Evolutionary conservation across 129 eudicot genomes (phyloP), one percentile per base, ranked within the genome.

Genomic region (Oenanthe sinensis): DNA sequence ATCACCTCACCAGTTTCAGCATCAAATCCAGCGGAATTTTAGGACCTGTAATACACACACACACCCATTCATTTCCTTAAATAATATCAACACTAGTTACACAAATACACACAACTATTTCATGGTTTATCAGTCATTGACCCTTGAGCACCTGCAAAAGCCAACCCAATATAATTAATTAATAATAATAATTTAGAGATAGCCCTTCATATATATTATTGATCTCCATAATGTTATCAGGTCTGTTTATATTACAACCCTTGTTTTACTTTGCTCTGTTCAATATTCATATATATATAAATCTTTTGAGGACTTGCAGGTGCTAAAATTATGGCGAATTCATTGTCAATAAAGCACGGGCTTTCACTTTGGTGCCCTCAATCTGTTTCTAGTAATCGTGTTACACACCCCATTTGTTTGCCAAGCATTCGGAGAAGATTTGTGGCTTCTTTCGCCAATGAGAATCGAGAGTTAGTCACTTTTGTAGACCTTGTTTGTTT

Each of bases 381-480:
- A 74, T 83, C 95, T 44, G 49, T 83, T 74, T 79, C 91, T 20
- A 78, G 85, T 46, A 79, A 78, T 84, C 89, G 79, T 19, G 73
- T 83, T 69, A 48, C 77, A 36, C 84, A 9, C 11, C 77, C 75
- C 58, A 74, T 75, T 80, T 69, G 71, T 82, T 73, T 87, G 20
- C 75, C 85, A 74, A 87, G 81, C 81, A 85, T 89, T 86, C 85
- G 88, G 50, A 83, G 94, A 43, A 83, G 85, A 73, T 91, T 83
- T 48, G 82, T 88, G 10, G 69, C 92, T 63, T 85, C 91, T 76
- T 93, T 88, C 43, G 91, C 88, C 55, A 95, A 95, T 74, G 91
- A 95, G 60, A 95, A 95, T 85, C 85, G 97, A 77, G 97, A 95
- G 98, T 95, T 78, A 79, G 89, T 79, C 63, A 55, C 37, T 71